Evolutionary conservation across 2,329 filamentous ascomycete species (phyloP), one percentile per base, ranked within the genome.

Genomic region (Aspergillus brunneoviolaceus): DNA sequence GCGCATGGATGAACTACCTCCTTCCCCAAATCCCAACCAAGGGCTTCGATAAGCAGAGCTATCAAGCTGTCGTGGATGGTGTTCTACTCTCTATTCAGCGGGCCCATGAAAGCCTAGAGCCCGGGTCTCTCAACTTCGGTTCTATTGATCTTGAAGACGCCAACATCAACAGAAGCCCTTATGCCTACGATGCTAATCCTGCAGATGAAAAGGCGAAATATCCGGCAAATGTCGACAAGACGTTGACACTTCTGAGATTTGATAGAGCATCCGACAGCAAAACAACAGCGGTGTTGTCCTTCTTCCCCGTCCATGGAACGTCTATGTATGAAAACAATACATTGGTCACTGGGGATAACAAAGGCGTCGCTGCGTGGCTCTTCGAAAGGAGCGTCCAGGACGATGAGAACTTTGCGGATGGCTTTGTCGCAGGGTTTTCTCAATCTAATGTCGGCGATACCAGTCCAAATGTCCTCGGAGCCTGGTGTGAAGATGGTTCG

Each of bases 1-100:
- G 90, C 2, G 94, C 90, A 5, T 98, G 92, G 92, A 82, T 96
- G 73, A 98, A 98, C 77, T 98, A 97, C 72, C 83, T 98, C 10
- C 82, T 97, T 5, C 94, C 93, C 7, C 93, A 97, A 72, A 89
- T 98, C 65, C 95, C 94, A 0, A 93, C 88, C 70, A 84, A 89
- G 60, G 94, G 94, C 0, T 97, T 96, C 68, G 85, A 92, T 75
- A 87, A 87, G 69, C 90, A 96, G 74, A 96, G 91, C 69, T 96
- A 96, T 71, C 84, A 88, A 64, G 92, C 94, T 29, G 92, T 98
- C 63, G 92, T 98, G 0, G 87, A 95, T 67, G 94, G 94, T 1
- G 88, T 91, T 1, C 72, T 97, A 1, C 79, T 91, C 1, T 96
- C 93, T 1, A 92, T 98, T 67, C 82, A 89, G 70, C 83, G 89